Conservation (phyloP, 208 protist genomes). For the Jaenimonas drosophilae region DNA sequence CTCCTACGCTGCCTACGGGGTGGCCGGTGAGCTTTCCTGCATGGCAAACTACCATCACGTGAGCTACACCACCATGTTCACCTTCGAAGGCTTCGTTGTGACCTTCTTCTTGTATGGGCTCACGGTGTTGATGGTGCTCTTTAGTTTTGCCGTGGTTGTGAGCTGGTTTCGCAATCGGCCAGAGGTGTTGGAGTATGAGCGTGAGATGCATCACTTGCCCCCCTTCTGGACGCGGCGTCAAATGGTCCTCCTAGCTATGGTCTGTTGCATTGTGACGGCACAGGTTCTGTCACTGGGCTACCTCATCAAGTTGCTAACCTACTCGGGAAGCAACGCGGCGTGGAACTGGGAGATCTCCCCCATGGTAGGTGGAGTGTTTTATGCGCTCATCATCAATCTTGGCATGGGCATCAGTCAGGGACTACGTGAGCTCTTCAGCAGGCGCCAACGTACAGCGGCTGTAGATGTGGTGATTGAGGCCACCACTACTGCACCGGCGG, state of each 20-base stretch:
- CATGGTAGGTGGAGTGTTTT: constrained; percentile 36
- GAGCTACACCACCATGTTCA: constrained; percentile 42
- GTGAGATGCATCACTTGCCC: constrained; percentile 32
- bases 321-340: constrained; percentile 32
- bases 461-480: not conserved
- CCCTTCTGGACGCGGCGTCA: constrained; percentile 48
- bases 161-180: constrained; percentile 41
- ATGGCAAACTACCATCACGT: constrained; percentile 42
- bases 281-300: constrained; percentile 46
- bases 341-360: constrained; percentile 78
- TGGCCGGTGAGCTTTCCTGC: constrained; percentile 51
- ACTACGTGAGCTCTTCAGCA: not conserved
- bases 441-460: not conserved
- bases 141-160: constrained; percentile 39
- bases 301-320: constrained; percentile 55
- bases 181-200: constrained; percentile 38
- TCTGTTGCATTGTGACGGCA: constrained; percentile 19
- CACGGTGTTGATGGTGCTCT: constrained; percentile 26
- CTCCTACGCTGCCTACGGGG: constrained; percentile 12
- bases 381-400: constrained; percentile 14
- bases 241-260: constrained; percentile 14
- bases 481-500: not conserved
- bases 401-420: not conserved
- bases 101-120: constrained; percentile 42
- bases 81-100: constrained; percentile 34